Conservation (phyloP, 202 grass and related monocot genomes). For the Cymbopogon flexuosus region DNA sequence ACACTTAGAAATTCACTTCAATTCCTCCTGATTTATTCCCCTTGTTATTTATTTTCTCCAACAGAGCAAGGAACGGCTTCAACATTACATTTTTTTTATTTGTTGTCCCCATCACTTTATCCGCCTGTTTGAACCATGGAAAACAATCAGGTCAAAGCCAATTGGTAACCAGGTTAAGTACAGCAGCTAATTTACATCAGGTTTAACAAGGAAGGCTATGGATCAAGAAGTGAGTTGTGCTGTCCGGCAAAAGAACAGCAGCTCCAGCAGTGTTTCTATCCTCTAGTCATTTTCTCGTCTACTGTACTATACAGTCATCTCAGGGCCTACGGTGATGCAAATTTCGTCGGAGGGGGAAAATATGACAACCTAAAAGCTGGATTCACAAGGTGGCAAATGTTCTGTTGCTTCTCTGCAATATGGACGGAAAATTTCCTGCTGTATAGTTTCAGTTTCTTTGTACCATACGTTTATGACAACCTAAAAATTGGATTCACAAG, state of each 20-base stretch:
- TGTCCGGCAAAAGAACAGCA: not conserved
- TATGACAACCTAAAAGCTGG: not conserved
- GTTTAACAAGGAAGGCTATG: not conserved
- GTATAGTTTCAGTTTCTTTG: not conserved
- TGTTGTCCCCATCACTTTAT: too few species aligned
- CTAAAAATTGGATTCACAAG: not conserved
- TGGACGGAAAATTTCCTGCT: too few species aligned
- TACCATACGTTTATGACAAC: not conserved
- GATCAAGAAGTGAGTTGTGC: conserved; percentile 17
- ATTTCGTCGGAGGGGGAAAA: not conserved
- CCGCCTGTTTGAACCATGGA: too few species aligned
- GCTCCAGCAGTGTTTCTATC: not conserved
- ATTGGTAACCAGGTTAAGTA: not conserved
- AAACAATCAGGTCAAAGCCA: too few species aligned
- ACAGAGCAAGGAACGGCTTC: too few species aligned
- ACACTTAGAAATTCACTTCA: too few species aligned
- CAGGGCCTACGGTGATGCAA: conserved; percentile 11
- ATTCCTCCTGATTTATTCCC: too few species aligned
- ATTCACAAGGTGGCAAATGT: not conserved
- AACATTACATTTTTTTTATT: too few species aligned
- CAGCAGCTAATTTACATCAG: not conserved
- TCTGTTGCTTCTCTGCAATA: not conserved
- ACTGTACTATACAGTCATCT: conserved; percentile 13
- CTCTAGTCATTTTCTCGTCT: conserved; percentile 11
- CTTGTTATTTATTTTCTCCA: too few species aligned